phyloP scores from a whole-genome alignment of 805 yeast genomes.

The Starmerella floricola region DNA sequence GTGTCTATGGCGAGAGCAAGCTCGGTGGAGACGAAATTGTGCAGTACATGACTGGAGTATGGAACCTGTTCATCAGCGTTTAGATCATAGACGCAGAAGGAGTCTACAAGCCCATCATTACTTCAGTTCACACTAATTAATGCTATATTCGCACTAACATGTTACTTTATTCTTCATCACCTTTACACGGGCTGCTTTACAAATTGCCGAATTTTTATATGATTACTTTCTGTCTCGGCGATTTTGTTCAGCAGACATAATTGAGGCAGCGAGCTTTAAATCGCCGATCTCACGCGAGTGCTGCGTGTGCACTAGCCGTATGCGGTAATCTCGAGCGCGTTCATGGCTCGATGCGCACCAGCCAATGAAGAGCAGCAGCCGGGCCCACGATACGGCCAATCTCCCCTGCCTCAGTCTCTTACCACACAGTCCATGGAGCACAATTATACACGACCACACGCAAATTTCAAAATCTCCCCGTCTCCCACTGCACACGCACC shows the following conservation, averaged over 20 bases:
- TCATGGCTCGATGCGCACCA: not conserved
- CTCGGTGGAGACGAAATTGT: constrained; percentile 73
- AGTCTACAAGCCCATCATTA: no score
- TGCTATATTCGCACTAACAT: no score
- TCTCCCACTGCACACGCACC: not conserved
- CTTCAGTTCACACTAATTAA: no score
- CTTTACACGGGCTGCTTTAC: no score
- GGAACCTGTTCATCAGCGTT: constrained; percentile 53
- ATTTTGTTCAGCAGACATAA: no score
- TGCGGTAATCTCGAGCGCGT: no score
- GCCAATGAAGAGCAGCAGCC: constrained; percentile 9
- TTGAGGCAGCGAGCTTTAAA: no score
- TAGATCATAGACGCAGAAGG: constrained; percentile 29
- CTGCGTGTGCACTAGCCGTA: no score
- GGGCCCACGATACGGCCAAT: constrained; percentile 2
- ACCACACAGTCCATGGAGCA: not conserved
- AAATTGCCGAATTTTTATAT: no score
- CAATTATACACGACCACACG: not conserved
- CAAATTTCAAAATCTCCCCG: constrained; percentile 1
- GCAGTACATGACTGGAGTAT: constrained; percentile 64
- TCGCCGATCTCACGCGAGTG: no score
- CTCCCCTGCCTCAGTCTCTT: not conserved
- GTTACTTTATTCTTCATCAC: no score
- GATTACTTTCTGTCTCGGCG: no score
- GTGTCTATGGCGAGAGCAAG: constrained; percentile 66